A percentile compares a stretch with the other conserved stretches of the same genome.
Conservation (phyloP, 352 stramenopile species). For the Aphanomyces stellatus region DNA sequence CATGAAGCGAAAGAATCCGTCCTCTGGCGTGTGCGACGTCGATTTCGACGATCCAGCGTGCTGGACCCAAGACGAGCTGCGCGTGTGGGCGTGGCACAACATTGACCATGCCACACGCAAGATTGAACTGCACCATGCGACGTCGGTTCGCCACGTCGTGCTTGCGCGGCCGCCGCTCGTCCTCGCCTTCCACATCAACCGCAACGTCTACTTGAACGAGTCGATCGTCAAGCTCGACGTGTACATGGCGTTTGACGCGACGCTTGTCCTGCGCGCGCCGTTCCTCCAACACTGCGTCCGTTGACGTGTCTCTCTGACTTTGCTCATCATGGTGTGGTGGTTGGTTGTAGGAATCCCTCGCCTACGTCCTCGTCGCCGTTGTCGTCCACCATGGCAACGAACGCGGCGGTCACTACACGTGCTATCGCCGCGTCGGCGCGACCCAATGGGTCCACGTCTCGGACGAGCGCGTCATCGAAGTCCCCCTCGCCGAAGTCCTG, state of each 20-base stretch:
- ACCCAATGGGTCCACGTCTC: slow-evolving; percentile 81
- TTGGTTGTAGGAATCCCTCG: slow-evolving; percentile 9
- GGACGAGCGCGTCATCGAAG: slow-evolving; percentile 64
- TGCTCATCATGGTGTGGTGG: no score
- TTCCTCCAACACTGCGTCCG: background rate
- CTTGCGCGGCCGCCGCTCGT: slow-evolving; percentile 69
- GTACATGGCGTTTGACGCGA: slow-evolving; percentile 48
- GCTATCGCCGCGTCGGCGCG: slow-evolving; percentile 50
- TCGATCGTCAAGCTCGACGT: slow-evolving; percentile 67
- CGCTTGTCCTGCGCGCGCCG: background rate
- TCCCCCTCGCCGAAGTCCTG: slow-evolving; percentile 48
- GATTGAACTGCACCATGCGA: background rate
- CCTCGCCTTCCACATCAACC: slow-evolving; percentile 84
- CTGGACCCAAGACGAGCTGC: background rate
- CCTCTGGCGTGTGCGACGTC: slow-evolving; percentile 6
- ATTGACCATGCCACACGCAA: background rate
- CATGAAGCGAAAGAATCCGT: background rate
- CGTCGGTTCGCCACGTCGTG: slow-evolving; percentile 1
- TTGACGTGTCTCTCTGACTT: no score
- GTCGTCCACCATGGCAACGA: slow-evolving; percentile 85
- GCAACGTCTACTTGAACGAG: slow-evolving; percentile 71
- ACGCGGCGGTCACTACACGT: slow-evolving; percentile 76
- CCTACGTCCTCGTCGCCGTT: slow-evolving; percentile 70
- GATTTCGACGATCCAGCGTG: slow-evolving; percentile 13
- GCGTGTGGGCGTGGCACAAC: background rate